Percentiles rank a stretch among this genome's conserved stretches.
Evolutionary conservation across 2,329 filamentous ascomycete genomes (phyloP).

Genomic region (Paradendryphiella salina): DNA sequence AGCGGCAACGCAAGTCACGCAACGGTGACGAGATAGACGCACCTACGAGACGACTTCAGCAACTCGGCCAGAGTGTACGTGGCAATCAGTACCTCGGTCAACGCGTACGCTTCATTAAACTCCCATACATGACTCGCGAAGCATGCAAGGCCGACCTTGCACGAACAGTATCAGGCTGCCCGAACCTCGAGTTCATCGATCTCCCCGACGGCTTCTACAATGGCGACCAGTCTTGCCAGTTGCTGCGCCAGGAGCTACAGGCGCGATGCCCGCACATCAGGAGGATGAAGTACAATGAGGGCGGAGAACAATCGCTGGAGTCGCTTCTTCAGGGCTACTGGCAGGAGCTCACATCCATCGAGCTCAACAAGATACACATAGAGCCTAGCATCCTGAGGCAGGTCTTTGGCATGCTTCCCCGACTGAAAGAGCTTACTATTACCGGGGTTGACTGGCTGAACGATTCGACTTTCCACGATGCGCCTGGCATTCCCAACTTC

Average conservation of each 20-base stretch:
- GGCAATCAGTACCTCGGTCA: conserved; percentile 72
- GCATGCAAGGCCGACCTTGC: conserved; percentile 82
- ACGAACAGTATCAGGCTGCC: conserved; percentile 79
- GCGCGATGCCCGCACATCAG: conserved; percentile 79
- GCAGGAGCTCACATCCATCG: conserved; percentile 72
- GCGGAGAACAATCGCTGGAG: conserved; percentile 77
- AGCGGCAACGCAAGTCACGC: conserved; percentile 58
- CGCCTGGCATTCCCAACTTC: conserved; percentile 69
- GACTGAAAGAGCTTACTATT: conserved; percentile 74
- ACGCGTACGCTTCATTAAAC: conserved; percentile 77
- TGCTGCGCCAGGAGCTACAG: conserved; percentile 81
- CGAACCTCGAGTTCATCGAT: conserved; percentile 86
- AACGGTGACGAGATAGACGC: conserved; percentile 82
- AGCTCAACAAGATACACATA: conserved; percentile 68
- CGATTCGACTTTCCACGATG: conserved; percentile 73
- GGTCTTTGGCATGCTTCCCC: conserved; percentile 68
- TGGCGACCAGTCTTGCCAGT: conserved; percentile 74
- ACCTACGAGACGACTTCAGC: conserved; percentile 71
- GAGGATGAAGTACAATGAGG: conserved; percentile 83
- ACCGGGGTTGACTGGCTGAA: conserved; percentile 70
- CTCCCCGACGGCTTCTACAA: conserved; percentile 84
- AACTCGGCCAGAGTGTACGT: conserved; percentile 80
- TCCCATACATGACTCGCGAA: conserved; percentile 93
- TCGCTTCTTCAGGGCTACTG: conserved; percentile 68
- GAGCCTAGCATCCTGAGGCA: conserved; percentile 72